A percentile compares a stretch with the other conserved stretches of the same genome.
Evolutionary conservation across 331 rosid genomes (phyloP).

Genomic region (Ulmus americana): DNA sequence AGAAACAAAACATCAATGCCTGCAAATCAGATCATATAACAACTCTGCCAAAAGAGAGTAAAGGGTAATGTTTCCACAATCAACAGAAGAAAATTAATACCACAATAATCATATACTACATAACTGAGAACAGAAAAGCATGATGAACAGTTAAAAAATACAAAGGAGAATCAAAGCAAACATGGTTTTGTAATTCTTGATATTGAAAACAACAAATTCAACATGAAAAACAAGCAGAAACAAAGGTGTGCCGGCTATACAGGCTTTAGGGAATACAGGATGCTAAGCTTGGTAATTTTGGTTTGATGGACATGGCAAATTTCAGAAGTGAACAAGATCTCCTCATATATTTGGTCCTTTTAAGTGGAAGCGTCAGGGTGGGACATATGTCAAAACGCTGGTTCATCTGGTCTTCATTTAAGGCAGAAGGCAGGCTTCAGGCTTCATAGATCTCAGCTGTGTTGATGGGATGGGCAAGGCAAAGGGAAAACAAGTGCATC

Average conservation of each 20-base stretch:
- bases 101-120: conserved; percentile 32
- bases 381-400: conserved; percentile 93
- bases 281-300: conserved; percentile 69
- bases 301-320: conserved; percentile 63
- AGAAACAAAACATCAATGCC: conserved; percentile 2
- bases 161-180: conserved; percentile 39
- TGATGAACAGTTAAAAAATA: conserved; percentile 30
- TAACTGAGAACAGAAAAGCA: conserved; percentile 24
- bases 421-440: conserved; percentile 91
- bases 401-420: conserved; percentile 98
- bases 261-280: conserved; percentile 79
- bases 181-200: conserved; percentile 39
- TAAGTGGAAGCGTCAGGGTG: conserved; percentile 80
- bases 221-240: conserved; percentile 43
- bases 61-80: conserved; percentile 15
- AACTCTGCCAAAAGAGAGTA: conserved; percentile 15
- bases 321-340: conserved; percentile 45
- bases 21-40: conserved; percentile 20
- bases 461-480: conserved; percentile 93
- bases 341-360: conserved; percentile 65
- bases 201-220: conserved; percentile 23
- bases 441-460: conserved; percentile 99
- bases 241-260: conserved; percentile 48
- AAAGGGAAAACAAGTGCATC: conserved; percentile 91
- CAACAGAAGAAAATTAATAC: conserved; percentile 21